A percentile compares a stretch with the other conserved stretches of the same genome.
Evolutionary conservation across 306 rosid genomes (phyloP).

Genomic region (Begonia peltatifolia): DNA sequence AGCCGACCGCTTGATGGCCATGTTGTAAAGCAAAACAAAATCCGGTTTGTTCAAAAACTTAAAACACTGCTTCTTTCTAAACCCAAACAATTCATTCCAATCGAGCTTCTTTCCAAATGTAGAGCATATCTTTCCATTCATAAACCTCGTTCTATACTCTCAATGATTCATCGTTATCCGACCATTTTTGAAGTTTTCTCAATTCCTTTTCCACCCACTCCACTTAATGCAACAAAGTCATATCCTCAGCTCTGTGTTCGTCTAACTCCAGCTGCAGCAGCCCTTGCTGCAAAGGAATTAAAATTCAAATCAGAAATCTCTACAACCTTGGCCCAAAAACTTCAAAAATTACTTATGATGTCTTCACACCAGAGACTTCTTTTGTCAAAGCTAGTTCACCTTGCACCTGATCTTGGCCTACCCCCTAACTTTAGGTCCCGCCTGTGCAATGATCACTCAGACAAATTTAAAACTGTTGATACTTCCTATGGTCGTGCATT

Average conservation of each 20-base stretch:
- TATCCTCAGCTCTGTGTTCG: constrained; percentile 76
- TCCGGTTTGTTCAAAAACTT: constrained; percentile 73
- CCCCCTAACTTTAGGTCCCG: constrained; percentile 76
- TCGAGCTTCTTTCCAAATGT: constrained; percentile 64
- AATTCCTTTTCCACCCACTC: constrained; percentile 53
- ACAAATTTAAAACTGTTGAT: constrained; percentile 61
- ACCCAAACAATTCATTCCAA: constrained; percentile 65
- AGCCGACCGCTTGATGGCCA: constrained; percentile 53
- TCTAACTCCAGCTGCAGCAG: constrained; percentile 73
- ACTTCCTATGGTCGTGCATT: constrained; percentile 89
- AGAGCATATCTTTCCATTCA: constrained; percentile 53
- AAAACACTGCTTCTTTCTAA: constrained; percentile 73
- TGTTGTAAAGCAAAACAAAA: constrained; percentile 50
- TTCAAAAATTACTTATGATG: constrained; percentile 84
- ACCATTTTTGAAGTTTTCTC: constrained; percentile 56
- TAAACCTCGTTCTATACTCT: constrained; percentile 48
- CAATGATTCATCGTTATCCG: constrained; percentile 82
- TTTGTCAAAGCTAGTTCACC: constrained; percentile 72
- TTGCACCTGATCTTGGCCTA: constrained; percentile 82
- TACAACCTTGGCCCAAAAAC: constrained; percentile 50
- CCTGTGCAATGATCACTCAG: constrained; percentile 68
- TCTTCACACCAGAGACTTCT: constrained; percentile 58
- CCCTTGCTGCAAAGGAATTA: constrained; percentile 59
- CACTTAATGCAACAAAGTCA: constrained; percentile 59
- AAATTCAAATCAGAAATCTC: constrained; percentile 36